These are phyloP conservation scores for Phytophthora tentaculata DNA, from an alignment of 352 stramenopile species.

Conservation along the genomic window DNA sequence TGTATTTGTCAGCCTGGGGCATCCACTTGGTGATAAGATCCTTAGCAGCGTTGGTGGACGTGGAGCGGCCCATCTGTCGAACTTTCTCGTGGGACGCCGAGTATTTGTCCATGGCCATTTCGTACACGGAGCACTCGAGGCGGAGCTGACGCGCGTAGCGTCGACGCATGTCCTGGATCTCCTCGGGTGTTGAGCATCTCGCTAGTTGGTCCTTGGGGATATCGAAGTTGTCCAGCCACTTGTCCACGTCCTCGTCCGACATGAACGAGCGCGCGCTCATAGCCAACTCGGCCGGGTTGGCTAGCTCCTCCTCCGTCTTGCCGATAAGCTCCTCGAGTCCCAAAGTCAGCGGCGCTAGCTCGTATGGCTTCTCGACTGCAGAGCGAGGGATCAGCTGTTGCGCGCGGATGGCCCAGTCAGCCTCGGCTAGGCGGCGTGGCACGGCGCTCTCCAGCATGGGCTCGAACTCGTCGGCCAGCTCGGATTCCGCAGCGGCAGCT, in stretches of 20 bases:
- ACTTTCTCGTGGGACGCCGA: conserved; percentile 56
- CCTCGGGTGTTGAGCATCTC: conserved; percentile 50
- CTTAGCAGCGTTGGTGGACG: conserved; percentile 66
- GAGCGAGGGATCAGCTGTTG: conserved; percentile 55
- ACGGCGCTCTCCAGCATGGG: background rate
- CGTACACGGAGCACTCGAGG: conserved; percentile 81
- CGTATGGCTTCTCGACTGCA: conserved; percentile 47
- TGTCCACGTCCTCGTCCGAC: conserved; percentile 73
- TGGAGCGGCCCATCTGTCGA: conserved; percentile 48
- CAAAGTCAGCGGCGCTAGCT: conserved; percentile 34
- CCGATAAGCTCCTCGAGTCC: conserved; percentile 30
- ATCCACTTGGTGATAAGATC: conserved; percentile 73
- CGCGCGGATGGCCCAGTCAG: conserved; percentile 68
- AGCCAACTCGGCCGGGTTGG: conserved; percentile 13
- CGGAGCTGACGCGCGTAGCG: conserved; percentile 79
- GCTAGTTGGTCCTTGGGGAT: conserved; percentile 58
- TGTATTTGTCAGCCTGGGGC: conserved; percentile 42
- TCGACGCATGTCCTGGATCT: conserved; percentile 64
- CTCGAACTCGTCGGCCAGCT: conserved; percentile 26
- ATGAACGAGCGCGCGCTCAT: conserved; percentile 51
- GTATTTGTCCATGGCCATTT: conserved; percentile 81
- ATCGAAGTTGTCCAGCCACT: conserved; percentile 68
- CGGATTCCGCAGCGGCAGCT: conserved; percentile 19
- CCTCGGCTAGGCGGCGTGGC: conserved; percentile 38
- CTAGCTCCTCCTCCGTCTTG: conserved; percentile 18